phyloP scores from a whole-genome alignment of 2,329 filamentous ascomycete species.

The Alternaria infectoria region DNA sequence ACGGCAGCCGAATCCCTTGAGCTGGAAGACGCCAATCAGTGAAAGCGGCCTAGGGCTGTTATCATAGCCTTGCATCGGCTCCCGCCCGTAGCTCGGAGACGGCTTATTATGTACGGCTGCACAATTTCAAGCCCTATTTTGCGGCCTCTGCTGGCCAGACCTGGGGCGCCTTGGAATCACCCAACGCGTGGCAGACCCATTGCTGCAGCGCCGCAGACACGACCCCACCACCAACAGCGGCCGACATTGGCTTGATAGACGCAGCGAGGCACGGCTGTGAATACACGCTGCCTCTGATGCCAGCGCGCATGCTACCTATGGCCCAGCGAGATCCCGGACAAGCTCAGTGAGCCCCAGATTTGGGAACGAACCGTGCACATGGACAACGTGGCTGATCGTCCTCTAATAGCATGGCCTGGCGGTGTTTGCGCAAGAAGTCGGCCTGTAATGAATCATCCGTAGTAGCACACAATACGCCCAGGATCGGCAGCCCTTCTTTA shows the following conservation, averaged over 20 bases:
- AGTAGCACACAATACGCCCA: not conserved
- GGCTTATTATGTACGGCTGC: conserved; percentile 22
- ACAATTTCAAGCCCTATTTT: conserved; percentile 23
- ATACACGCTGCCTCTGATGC: not conserved
- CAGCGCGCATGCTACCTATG: not conserved
- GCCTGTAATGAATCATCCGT: not conserved
- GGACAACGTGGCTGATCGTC: conserved; percentile 13
- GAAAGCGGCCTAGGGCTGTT: conserved; percentile 24
- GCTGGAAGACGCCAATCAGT: conserved; percentile 23
- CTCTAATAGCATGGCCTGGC: not conserved
- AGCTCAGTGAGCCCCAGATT: conserved; percentile 2
- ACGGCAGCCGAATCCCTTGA: conserved; percentile 21
- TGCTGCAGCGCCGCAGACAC: conserved; percentile 15
- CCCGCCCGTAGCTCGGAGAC: conserved; percentile 22
- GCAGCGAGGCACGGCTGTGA: not conserved
- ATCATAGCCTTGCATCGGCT: conserved; percentile 27
- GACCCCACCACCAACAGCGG: not conserved
- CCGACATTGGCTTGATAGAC: conserved; percentile 2
- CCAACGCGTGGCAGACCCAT: conserved; percentile 23
- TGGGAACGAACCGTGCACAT: conserved; percentile 5
- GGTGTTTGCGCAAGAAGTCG: not conserved
- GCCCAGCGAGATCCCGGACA: conserved; percentile 3
- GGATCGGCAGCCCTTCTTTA: not conserved
- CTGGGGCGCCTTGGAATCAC: conserved; percentile 6
- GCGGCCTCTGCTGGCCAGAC: conserved; percentile 26